phyloP scores from a whole-genome alignment of 345 rosid genomes.

The Triadica sebifera region DNA sequence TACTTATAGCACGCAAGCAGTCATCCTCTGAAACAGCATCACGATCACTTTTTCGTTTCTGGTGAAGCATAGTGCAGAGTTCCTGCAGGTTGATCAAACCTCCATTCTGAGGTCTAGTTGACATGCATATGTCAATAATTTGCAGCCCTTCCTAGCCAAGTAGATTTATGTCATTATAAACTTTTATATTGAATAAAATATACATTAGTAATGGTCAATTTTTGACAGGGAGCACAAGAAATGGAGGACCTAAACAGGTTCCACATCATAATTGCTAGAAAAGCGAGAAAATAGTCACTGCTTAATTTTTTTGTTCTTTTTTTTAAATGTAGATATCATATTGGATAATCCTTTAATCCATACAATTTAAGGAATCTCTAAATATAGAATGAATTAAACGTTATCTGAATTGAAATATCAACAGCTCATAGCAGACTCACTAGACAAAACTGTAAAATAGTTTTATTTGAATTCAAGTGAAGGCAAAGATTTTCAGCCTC shows the following conservation, averaged over 20 bases:
- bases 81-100: constrained; percentile 84
- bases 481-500: background rate
- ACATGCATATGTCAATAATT: constrained; percentile 91
- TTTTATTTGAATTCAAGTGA: background rate
- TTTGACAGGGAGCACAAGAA: background rate
- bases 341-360: background rate
- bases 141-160: constrained; percentile 74
- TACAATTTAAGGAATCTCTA: background rate
- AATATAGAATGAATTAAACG: background rate
- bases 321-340: background rate
- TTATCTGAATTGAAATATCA: background rate
- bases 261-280: background rate
- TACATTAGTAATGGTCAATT: background rate
- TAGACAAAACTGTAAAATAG: background rate
- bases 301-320: too few species aligned
- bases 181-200: background rate
- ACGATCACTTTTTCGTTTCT: constrained; percentile 63
- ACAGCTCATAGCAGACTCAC: background rate
- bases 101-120: constrained; percentile 83
- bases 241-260: background rate
- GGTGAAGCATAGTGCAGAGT: constrained; percentile 70
- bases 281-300: background rate
- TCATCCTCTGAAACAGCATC: constrained; percentile 92
- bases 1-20: constrained; percentile 91
- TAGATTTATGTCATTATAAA: constrained; percentile 15